Percentiles rank a stretch among this genome's conserved stretches.
Conservation (phyloP, 2,329 filamentous ascomycete genomes). For the Colletotrichum sp. region DNA sequence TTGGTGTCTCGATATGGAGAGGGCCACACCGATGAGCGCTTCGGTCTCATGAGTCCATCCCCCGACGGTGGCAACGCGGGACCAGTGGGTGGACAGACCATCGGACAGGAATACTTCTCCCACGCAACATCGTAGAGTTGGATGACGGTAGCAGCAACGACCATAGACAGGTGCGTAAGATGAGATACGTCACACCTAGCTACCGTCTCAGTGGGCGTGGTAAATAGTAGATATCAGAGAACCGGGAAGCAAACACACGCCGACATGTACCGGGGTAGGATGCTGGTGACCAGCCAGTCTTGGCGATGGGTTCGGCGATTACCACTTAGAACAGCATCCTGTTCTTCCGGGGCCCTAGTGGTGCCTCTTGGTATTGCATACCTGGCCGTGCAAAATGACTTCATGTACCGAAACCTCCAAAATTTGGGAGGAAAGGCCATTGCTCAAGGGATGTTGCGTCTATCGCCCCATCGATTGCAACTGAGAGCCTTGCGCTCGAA, state of each 20-base stretch:
- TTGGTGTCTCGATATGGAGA: not conserved
- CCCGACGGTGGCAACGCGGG: not conserved
- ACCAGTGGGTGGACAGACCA: not conserved
- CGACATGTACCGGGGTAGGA: not conserved
- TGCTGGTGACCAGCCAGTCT: not conserved
- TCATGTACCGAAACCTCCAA: too few species aligned
- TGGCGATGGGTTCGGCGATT: not conserved
- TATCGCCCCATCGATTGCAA: not conserved
- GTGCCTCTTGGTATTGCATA: not conserved
- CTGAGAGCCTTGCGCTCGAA: too few species aligned
- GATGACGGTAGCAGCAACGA: not conserved
- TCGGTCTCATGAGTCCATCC: not conserved
- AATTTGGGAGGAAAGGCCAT: too few species aligned
- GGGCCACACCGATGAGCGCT: not conserved
- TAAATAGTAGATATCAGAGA: not conserved
- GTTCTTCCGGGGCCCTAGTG: not conserved
- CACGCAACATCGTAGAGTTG: not conserved
- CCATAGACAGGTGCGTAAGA: not conserved
- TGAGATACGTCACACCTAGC: not conserved
- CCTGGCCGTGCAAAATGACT: too few species aligned
- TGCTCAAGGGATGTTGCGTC: too few species aligned
- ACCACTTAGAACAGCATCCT: accelerated
- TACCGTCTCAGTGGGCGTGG: not conserved
- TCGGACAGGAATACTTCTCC: not conserved
- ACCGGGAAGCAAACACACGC: not conserved